phyloP scores from a whole-genome alignment of 2,329 filamentous ascomycete genomes.

The Calonectria naviculata region DNA sequence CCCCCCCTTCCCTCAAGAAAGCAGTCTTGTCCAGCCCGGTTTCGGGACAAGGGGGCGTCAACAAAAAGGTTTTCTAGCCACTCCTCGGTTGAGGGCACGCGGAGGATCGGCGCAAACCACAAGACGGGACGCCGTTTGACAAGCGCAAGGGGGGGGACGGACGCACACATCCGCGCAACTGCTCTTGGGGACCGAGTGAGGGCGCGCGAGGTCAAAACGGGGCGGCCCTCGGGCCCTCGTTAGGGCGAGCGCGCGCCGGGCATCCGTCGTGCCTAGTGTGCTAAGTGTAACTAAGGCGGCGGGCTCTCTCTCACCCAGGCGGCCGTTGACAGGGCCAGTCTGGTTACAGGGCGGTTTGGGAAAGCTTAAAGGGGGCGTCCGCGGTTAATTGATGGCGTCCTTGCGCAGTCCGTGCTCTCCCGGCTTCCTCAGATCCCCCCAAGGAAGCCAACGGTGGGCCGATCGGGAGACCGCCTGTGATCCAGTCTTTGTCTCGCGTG shows the following conservation, averaged over 20 bases:
- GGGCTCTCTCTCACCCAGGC: not conserved
- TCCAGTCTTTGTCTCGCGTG: not conserved
- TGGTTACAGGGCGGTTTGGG: not conserved
- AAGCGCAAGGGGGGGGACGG: not conserved
- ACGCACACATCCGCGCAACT: not conserved
- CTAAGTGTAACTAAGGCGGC: too few relatives aligned
- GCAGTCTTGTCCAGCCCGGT: not conserved
- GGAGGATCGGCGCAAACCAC: conserved; percentile 13
- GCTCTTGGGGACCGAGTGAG: not conserved
- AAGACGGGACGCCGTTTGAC: conserved; percentile 15
- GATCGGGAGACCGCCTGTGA: not conserved
- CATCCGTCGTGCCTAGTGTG: not conserved
- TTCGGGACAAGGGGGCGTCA: not conserved
- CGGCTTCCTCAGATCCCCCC: not conserved
- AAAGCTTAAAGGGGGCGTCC: conserved; percentile 2
- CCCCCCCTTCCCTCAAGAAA: too few relatives aligned
- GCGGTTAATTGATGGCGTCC: conserved; percentile 2
- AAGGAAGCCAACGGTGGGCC: not conserved
- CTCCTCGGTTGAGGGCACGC: not conserved
- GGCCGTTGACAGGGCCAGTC: not conserved
- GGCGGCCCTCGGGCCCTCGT: not conserved
- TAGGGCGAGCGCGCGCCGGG: not conserved
- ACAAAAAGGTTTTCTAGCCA: not conserved
- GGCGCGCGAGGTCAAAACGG: not conserved
- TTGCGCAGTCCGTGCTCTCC: not conserved